These are phyloP conservation scores for Capsicum pubescens DNA, from an alignment of 257 asterid species.

Conservation along the genomic window DNA sequence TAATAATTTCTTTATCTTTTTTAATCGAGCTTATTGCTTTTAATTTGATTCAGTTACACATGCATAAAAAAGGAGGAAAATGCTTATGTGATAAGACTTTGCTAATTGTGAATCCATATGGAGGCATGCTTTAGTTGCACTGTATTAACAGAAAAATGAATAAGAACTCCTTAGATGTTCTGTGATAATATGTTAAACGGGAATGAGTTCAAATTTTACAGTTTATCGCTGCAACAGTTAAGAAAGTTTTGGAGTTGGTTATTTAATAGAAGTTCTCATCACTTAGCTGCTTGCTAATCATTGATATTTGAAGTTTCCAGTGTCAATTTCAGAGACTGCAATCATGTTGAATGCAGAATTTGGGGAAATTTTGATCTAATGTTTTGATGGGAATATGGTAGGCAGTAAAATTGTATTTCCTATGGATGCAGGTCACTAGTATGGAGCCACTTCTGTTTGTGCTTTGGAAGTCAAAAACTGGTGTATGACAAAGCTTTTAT, in stretches of 20 bases:
- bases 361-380: neutral
- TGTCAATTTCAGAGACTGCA: neutral
- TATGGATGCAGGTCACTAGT: conserved; percentile 51
- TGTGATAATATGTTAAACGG: neutral
- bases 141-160: neutral
- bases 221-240: neutral
- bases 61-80: neutral
- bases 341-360: neutral
- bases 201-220: neutral
- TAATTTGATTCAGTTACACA: neutral
- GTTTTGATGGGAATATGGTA: neutral
- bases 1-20: neutral
- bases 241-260: neutral
- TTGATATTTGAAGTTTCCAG: neutral
- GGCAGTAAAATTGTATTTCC: neutral
- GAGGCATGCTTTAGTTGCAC: neutral
- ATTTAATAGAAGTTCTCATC: neutral
- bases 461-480: conserved; percentile 53
- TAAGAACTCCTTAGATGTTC: neutral
- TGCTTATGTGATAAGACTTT: neutral
- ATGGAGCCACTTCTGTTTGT: conserved; percentile 71
- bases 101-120: neutral
- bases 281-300: neutral
- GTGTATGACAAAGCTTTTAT: conserved; percentile 47
- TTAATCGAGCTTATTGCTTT: neutral